These are phyloP conservation scores for Heritiera fomes DNA, from an alignment of 345 rosid genomes.

Conservation along the genomic window DNA sequence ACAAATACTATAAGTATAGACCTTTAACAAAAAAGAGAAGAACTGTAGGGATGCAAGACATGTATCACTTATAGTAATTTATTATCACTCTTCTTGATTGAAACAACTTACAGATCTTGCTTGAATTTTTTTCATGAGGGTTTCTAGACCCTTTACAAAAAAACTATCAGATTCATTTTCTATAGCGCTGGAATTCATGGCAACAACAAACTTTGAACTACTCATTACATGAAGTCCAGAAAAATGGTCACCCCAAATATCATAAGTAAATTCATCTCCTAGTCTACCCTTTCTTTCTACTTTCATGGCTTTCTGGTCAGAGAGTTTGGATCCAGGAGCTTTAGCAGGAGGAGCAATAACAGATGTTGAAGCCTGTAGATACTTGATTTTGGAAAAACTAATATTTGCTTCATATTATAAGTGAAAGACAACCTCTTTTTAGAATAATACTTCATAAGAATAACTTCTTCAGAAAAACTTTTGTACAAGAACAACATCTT, in stretches of 20 bases:
- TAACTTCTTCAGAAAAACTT: too few relatives aligned
- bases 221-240: constrained; percentile 45
- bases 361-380: too few relatives aligned
- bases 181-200: constrained; percentile 36
- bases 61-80: constrained; percentile 26
- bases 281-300: constrained; percentile 32
- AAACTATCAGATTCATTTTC: constrained; percentile 59
- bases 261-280: constrained; percentile 52
- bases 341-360: constrained; percentile 60
- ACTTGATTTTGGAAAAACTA: too few relatives aligned
- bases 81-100: constrained; percentile 52
- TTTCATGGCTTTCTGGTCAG: constrained; percentile 28
- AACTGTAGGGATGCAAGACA: not conserved
- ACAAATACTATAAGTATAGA: not conserved
- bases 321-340: constrained; percentile 67
- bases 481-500: too few relatives aligned
- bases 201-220: constrained; percentile 41
- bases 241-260: constrained; percentile 91
- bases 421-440: too few relatives aligned
- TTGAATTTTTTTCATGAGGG: constrained; percentile 52
- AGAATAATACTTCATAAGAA: too few relatives aligned
- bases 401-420: too few relatives aligned
- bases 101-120: constrained; percentile 54
- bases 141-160: constrained; percentile 75
- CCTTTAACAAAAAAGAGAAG: not conserved